These are phyloP conservation scores for Epichloe baconii DNA, from an alignment of 2,329 filamentous ascomycete genomes.

Conservation along the genomic window DNA sequence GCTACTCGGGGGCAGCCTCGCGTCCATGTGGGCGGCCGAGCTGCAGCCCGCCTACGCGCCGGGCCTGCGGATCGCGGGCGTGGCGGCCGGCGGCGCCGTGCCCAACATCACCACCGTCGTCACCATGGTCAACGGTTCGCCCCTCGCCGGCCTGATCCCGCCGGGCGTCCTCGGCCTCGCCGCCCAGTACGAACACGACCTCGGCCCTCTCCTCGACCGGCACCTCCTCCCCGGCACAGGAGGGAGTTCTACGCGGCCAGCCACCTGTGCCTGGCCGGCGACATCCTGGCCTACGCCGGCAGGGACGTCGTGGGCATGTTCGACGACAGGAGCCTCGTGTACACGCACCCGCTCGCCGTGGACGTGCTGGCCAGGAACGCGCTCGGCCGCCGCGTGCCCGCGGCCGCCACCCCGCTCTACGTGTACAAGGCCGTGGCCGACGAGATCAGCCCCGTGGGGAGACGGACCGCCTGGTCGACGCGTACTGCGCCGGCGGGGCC, in stretches of 20 bases:
- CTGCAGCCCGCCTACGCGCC: conserved; percentile 11
- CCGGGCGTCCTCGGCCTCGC: conserved; percentile 12
- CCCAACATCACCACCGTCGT: conserved; percentile 5
- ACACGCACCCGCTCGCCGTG: not conserved
- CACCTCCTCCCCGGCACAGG: conserved; percentile 10
- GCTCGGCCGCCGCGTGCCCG: not conserved
- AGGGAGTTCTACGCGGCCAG: conserved; percentile 18
- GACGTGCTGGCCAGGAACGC: not conserved
- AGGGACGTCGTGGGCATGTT: conserved; percentile 29
- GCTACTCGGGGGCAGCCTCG: not conserved
- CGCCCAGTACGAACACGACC: conserved; percentile 8
- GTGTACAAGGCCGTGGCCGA: not conserved
- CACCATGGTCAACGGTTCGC: conserved; percentile 7
- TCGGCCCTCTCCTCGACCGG: conserved; percentile 6
- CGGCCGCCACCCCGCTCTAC: not conserved
- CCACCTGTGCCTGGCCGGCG: conserved; percentile 14
- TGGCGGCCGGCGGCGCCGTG: not conserved
- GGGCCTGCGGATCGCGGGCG: conserved; percentile 13
- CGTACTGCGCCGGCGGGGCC: not conserved
- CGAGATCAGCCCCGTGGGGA: conserved; percentile 1
- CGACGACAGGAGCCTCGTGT: conserved; percentile 10
- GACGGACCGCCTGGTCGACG: not conserved
- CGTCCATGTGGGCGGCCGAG: conserved; percentile 11
- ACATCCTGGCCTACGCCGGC: conserved; percentile 14
- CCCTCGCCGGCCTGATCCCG: conserved; percentile 11